Base-by-base conservation (phyloP, 768 basidiomycete species). In the Lactarius sanguifluus region DNA sequence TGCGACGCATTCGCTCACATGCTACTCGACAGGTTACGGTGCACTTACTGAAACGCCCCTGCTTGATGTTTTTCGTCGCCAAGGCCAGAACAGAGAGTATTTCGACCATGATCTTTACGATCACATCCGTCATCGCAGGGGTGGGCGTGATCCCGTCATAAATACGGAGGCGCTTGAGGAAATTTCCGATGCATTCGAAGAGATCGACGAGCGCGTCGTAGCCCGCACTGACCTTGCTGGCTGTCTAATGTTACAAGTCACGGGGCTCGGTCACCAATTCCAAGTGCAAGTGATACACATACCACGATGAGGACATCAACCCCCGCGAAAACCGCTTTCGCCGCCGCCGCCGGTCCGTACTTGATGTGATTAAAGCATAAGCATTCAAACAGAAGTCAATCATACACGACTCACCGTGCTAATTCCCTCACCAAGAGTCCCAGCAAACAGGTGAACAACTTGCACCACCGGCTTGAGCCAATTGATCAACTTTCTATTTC, bases 131-230 rank as follows among this genome's bases (percentile, higher is more conserved):
- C 23, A 65, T 60, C 18, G 5, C n/a, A 45, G 52, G 30, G 9
- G 28, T 20, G 23, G 52, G 18, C 9, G 52, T 52, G 13, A 61
- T 34, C 52, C 45, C 32, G 9, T 34, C 28, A 45, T 65, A 61
- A 28, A 56, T 15, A n/a, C 5, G n/a, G 18, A 65, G 64, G 32
- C 64, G 64, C 2, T 18, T 28, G 32, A 65, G 64, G 59, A 65
- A 65, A 56, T 16, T 25, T 36, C 34, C 55, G 5, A 58, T 23
- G 20, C 18, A n/a, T 57, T 57, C 57, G 23, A 57, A 57, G 28
- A 65, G 64, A n/a, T 65, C 59, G 32, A 65, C 41, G 23, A 65
- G 64, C 4, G 64, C 59, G 20, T 65, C 64, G 12, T 65, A 65
- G 52, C 59, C 55, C 30, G 59, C 52, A 56, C 40, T 60, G n/a